Base-by-base conservation (phyloP, 208 protist species). In the Porcisia hertigi region DNA sequence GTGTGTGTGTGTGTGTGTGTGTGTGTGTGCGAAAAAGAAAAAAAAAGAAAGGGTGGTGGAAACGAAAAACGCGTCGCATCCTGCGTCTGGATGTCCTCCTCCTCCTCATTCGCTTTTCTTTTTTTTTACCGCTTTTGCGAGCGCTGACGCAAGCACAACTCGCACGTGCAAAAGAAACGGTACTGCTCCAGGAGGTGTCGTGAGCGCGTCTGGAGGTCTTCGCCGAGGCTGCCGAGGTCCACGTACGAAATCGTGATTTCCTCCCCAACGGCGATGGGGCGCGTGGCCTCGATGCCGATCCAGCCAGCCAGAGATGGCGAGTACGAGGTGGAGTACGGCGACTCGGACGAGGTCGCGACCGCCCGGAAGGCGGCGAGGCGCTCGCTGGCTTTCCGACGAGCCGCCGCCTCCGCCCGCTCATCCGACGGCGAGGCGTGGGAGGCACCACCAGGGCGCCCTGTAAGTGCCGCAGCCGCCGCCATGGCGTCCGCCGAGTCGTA, bases 181-280 rank as follows among this genome's bases (percentile, higher is more conserved):
- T 92, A 96, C 53, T 80, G 83, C 75, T 92, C 87, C 62, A 93
- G 67, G 36, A 96, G 69, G 53, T 84, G 78, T 2, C 80, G 79
- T 47, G 78, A 81, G 25, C 92, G 81, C 4, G 53, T 76, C 36
- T 74, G 55, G 47, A 87, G 76, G 57, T 93, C 84, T 53, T 87
- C 76, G 41, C 73, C 81, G 71, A 77, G 87, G 23, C 70, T 69
- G 0, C 87, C 85, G 25, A 89, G 60, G 43, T 96, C 89, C 36
- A 96, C 79, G 83, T 96, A 96, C 1, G 92, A 91, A n/a, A 96
- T 86, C 43, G 88, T 94, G 6, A 96, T 83, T 73, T 96, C 90
- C 72, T 93, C 91, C 23, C 91, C 91, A 36, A 81, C 74, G 2
- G 81, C 81, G 73, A 95, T 89, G 65, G 88, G 84, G 11, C 88